Evolutionary conservation across 805 yeast genomes (phyloP).

Genomic region (Lipomyces starkeyi): DNA sequence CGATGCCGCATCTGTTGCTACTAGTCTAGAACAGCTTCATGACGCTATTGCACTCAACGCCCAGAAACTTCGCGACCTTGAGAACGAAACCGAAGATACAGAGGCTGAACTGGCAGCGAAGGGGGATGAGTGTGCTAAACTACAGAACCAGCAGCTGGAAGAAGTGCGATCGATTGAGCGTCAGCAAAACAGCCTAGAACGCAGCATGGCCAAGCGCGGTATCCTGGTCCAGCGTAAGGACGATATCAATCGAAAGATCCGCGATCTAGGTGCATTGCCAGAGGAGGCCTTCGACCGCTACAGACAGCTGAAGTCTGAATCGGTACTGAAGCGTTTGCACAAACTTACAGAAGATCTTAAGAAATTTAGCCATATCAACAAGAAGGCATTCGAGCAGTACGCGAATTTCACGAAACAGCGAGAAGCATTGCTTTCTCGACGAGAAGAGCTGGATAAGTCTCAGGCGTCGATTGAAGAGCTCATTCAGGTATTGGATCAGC

Average conservation of each 20-base stretch:
- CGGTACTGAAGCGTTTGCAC: constrained; percentile 59
- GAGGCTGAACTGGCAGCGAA: constrained; percentile 44
- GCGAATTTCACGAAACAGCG: constrained; percentile 73
- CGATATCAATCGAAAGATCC: constrained; percentile 71
- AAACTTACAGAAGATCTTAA: constrained; percentile 62
- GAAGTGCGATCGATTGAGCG: constrained; percentile 63
- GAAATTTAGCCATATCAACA: constrained; percentile 77
- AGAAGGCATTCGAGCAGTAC: constrained; percentile 87
- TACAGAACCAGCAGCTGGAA: constrained; percentile 63
- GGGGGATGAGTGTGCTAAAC: constrained; percentile 53
- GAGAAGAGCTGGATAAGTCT: constrained; percentile 71
- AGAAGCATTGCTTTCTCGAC: constrained; percentile 66
- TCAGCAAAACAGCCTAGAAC: constrained; percentile 69
- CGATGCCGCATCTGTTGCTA: constrained; percentile 43
- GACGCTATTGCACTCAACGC: constrained; percentile 45
- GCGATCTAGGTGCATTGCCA: constrained; percentile 87
- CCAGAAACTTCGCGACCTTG: constrained; percentile 42
- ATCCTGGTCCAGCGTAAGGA: constrained; percentile 66
- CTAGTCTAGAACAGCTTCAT: constrained; percentile 10
- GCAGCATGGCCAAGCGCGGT: constrained; percentile 64
- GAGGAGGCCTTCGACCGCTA: constrained; percentile 74
- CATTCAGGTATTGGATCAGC: constrained; percentile 69
- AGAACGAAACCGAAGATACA: constrained; percentile 36
- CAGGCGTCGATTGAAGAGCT: constrained; percentile 73
- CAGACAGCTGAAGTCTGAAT: constrained; percentile 55